Conservation (phyloP, 2,329 filamentous ascomycete genomes). For the Fonsecaea pugnacius region DNA sequence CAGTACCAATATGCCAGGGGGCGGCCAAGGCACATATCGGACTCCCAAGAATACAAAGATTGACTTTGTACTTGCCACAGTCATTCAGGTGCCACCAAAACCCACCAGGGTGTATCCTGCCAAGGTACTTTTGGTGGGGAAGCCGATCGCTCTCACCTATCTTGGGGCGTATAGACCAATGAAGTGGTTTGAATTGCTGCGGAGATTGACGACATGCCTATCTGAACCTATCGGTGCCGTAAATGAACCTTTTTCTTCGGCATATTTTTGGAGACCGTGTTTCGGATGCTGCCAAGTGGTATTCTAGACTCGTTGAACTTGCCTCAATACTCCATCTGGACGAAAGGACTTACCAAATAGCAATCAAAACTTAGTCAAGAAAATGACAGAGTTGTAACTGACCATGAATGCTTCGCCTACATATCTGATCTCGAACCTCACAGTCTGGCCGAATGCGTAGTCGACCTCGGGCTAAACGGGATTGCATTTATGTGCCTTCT, state of each 20-base stretch:
- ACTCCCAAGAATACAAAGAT: neutral
- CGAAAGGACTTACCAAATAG: neutral
- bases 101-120: neutral
- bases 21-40: neutral
- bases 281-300: neutral
- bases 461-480: neutral
- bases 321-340: neutral
- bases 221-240: constrained; percentile 16
- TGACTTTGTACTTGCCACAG: neutral
- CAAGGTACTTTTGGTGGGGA: neutral
- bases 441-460: neutral
- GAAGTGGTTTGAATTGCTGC: neutral
- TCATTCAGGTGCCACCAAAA: neutral
- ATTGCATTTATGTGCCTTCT: neutral
- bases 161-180: constrained; percentile 12
- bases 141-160: constrained; percentile 5
- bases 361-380: neutral
- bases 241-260: neutral
- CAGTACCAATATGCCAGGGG: neutral
- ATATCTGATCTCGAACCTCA: neutral
- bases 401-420: neutral
- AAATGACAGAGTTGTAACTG: neutral
- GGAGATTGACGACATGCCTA: constrained; percentile 15
- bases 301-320: neutral
- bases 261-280: neutral